Evolutionary conservation across 345 rosid genomes (phyloP), one percentile per base, ranked within the genome.

Genomic region (Aethionema arabicum): DNA sequence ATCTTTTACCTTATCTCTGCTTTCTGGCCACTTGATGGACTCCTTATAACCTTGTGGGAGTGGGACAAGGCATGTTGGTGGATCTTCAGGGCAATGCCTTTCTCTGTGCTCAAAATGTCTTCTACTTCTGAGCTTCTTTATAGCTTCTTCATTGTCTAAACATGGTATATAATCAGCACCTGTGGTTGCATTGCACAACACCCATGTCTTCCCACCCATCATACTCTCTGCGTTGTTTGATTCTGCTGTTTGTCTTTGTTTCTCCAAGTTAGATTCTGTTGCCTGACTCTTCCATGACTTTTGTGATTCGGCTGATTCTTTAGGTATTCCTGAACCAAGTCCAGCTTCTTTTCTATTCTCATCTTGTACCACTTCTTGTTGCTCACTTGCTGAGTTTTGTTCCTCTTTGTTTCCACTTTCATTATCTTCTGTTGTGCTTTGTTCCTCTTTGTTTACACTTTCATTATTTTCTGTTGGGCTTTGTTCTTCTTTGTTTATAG

Each of bases 111-210:
- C 81, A 35, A 80, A 93, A 46, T 93, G 97, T 53, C 52, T 64
- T 33, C 90, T 87, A 13, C 70, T 58, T 2, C n/a, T 75, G 11
- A 93, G 61, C 60, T 82, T 65, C 46, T 1, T 79, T 30, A 93
- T 13, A 5, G 96, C 96, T 77, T 79, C 77, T 79, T 80, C 83
- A 31, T 93, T 93, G 66, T 93, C 97, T 79, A 93, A 67, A 67
- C 99, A 93, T 11, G 99, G 99, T 52, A 93, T 93, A 56, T 84
- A 93, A 75, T 93, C 99, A 63, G 84, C 16, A 47, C 95, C 95
- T 3, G 92, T 74, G 2, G 96, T 90, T 27, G 64, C 79, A 37
- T 93, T 90, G 37, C 99, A 93, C n/a, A 90, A 73, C 44, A 44
- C 77, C 97, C 99, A 93, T 5, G 71, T 51, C n/a, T 78, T 63